Base-by-base conservation (phyloP, 2,329 filamentous ascomycete genomes). In the Berkeleyomyces rouxiae region DNA sequence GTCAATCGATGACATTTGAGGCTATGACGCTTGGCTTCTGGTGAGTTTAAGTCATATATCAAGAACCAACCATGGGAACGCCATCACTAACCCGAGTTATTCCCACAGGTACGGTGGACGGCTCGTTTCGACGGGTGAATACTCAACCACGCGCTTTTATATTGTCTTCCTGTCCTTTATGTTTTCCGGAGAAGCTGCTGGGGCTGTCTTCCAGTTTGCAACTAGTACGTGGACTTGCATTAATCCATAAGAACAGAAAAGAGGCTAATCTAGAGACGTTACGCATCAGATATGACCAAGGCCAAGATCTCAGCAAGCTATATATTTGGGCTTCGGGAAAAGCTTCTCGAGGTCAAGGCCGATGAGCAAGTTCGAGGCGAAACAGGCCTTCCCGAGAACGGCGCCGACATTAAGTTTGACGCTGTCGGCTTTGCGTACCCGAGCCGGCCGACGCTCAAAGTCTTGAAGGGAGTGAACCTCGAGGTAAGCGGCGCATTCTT, bases 341-440 rank as follows among this genome's bases (percentile, higher is more conserved):
- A 70, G 4, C 66, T 70, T 23, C 68, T 72, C 2, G 67, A 67
- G 7, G 74, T 74, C 43, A 68, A 67, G 2, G 68, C 71, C 23
- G 67, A 67, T 3, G 65, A 70, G 7, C 67, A 61, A 0, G 37
- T 61, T 13, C 58, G 61, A 1, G 60, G 61, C 0, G 60, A 66
- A 13, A 55, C 58, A 2, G 58, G 67, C 62, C 53, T 63, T 49
- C 13, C 46, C 2, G 11, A 57, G 23, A 68, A 72, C 64, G 69
- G 72, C 4, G 68, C 71, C n/a, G 68, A 70, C 0, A 67, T 83
- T 0, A 71, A 75, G n/a, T 78, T 83, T 65, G 71, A 76, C 23
- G 70, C 79, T 9, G 74, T 86, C 11, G 69, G 74, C 9, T 86
- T 86, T 69, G 73, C 80, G 0, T 86, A 86, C 64, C 81, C 82